These are phyloP conservation scores for Zalaria sp. DNA, from an alignment of 2,329 filamentous ascomycete genomes.

Conservation along the genomic window DNA sequence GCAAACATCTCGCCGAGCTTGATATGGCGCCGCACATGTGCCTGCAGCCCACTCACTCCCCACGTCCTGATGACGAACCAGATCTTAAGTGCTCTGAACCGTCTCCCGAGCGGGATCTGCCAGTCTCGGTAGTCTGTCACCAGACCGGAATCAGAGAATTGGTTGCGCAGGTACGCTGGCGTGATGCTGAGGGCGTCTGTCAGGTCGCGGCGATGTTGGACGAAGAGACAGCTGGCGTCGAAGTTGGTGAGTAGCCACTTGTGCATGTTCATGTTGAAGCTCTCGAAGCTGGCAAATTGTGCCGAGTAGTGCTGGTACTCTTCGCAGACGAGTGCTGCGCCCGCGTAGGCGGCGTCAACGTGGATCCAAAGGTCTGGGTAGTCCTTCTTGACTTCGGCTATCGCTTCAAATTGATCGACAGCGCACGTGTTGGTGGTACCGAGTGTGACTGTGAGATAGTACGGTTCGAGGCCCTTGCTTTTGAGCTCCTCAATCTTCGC, in stretches of 20 bases:
- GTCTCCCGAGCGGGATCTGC: slow-evolving; percentile 83
- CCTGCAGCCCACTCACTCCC: slow-evolving; percentile 60
- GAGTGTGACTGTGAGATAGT: slow-evolving; percentile 71
- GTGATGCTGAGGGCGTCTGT: slow-evolving; percentile 66
- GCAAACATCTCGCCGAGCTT: slow-evolving; percentile 57
- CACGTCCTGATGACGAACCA: slow-evolving; percentile 88
- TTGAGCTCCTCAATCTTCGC: slow-evolving; percentile 50
- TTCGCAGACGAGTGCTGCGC: slow-evolving; percentile 66
- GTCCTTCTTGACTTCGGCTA: slow-evolving; percentile 41
- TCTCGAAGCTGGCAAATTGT: slow-evolving; percentile 57
- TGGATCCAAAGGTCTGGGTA: slow-evolving; percentile 70
- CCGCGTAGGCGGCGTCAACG: slow-evolving; percentile 86
- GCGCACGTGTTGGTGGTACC: slow-evolving; percentile 84
- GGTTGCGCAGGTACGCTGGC: slow-evolving; percentile 70
- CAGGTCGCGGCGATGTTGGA: slow-evolving; percentile 62
- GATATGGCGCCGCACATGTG: slow-evolving; percentile 58
- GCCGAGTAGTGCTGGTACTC: slow-evolving; percentile 59
- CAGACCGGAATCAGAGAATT: slow-evolving; percentile 63
- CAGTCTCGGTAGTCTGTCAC: slow-evolving; percentile 95
- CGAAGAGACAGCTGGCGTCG: slow-evolving; percentile 68
- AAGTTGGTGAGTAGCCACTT: slow-evolving; percentile 96
- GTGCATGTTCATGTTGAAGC: slow-evolving; percentile 92
- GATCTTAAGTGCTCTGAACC: slow-evolving; percentile 81
- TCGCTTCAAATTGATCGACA: slow-evolving; percentile 63
- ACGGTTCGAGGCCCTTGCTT: slow-evolving; percentile 61